Evolutionary conservation across 192 early-diverging fungal species (phyloP).

Genomic region (Funneliformis geosporum): DNA sequence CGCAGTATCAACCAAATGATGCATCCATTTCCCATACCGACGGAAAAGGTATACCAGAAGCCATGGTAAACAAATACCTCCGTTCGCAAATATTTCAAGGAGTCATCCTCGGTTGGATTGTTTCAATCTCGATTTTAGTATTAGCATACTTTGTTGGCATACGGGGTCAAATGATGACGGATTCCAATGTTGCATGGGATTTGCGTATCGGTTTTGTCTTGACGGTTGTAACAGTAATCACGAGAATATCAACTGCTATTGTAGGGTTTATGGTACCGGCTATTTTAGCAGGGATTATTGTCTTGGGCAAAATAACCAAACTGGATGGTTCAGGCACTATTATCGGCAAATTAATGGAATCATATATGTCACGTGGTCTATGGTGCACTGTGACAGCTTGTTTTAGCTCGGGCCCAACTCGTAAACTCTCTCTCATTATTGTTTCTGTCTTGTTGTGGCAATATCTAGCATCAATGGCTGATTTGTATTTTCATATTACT

Average conservation of each 20-base stretch:
- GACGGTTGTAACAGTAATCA: constrained; percentile 2
- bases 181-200: neutral
- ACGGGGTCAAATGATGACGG: neutral
- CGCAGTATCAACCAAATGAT: too few relatives aligned
- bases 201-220: neutral
- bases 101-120: neutral
- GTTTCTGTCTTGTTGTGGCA: neutral
- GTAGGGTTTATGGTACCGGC: neutral
- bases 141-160: neutral
- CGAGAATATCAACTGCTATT: neutral
- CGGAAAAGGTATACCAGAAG: neutral
- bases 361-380: neutral
- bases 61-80: neutral
- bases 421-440: neutral
- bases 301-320: neutral
- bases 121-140: neutral
- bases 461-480: neutral
- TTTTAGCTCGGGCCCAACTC: neutral
- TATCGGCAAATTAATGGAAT: neutral
- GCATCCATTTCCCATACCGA: too few relatives aligned
- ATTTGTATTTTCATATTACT: constrained; percentile 1
- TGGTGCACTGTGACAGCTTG: neutral
- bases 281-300: constrained; percentile 4
- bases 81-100: constrained; percentile 3
- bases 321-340: neutral